Evolutionary conservation across 176 grass and related monocot species (phyloP), one percentile per base, ranked within the genome.

Genomic region (Stipa capillata): DNA sequence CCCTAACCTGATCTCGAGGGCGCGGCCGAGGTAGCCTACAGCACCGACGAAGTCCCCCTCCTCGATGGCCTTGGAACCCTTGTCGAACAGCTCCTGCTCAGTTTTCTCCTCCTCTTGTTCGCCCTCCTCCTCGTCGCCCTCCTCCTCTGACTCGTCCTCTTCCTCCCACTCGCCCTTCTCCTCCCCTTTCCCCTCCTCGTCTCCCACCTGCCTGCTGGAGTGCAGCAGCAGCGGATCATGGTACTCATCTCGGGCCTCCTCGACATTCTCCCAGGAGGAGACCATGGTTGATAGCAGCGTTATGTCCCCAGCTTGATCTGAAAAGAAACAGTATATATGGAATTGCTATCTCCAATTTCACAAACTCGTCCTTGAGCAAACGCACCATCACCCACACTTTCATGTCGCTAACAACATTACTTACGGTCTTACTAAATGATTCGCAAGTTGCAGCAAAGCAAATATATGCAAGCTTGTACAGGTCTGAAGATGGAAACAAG

Each of bases 1-100:
- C 64, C 72, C 77, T 86, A 79, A 97, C 93, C 88, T 93, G 80
- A 93, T 90, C 48, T 97, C 88, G 71, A 97, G 90, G 65, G 90
- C 76, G 39, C 73, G 83, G 77, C 93, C 89, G 80, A 93, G 80
- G 79, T 65, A 91, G 82, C 93, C 90, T 17, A 82, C 90, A 60
- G 83, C 88, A 13, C 85, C 85, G 45, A 79, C 79, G 64, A 79
- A 89, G 65, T 91, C 88, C 35, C 79, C 84, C 0, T 91, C 94
- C 81, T 97, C 81, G 68, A 85, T 85, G 27, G 86, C 90, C 69
- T 87, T 93, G 37, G 94, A 91, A 7, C 94, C 81, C 59, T 52
- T 37, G 62, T 85, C 84, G 69, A 91, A 93, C 14, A 91, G 70
- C 69, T 89, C 94, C 44, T 97, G 84, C 65, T 83, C 86, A 78